phyloP scores from a whole-genome alignment of 306 rosid genomes.

The Vachellia collinsii region DNA sequence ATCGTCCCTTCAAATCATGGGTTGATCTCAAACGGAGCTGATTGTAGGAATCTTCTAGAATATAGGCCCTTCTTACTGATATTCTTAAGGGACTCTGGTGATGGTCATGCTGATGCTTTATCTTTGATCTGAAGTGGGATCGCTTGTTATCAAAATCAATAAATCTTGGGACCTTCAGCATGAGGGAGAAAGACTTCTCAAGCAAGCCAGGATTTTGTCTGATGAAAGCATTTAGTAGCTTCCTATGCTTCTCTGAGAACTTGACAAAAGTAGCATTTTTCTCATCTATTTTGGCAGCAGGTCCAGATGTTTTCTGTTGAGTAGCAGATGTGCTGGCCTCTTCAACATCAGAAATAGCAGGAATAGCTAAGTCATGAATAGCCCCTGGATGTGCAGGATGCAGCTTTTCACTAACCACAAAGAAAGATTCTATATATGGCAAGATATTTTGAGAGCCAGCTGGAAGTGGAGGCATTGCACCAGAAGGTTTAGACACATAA shows the following conservation, averaged over 20 bases:
- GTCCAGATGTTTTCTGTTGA: constrained; percentile 61
- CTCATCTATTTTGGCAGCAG: constrained; percentile 71
- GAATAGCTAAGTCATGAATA: constrained; percentile 58
- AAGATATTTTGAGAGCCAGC: constrained; percentile 90
- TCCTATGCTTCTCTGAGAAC: constrained; percentile 96
- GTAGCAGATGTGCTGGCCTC: constrained; percentile 66
- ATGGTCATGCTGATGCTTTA: constrained; percentile 95
- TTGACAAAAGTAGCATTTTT: constrained; percentile 76
- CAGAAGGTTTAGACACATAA: constrained; percentile 69
- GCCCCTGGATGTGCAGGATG: constrained; percentile 82
- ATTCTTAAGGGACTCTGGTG: constrained; percentile 91
- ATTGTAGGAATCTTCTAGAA: constrained; percentile 95
- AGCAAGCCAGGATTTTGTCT: constrained; percentile 96
- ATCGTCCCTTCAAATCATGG: constrained; percentile 86
- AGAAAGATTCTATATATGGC: constrained; percentile 95
- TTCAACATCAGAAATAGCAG: constrained; percentile 72
- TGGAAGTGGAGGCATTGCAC: constrained; percentile 78
- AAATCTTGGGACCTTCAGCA: constrained; percentile 90
- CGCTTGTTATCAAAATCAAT: constrained; percentile 97
- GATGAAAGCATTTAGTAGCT: constrained; percentile 86
- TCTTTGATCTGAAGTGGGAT: constrained; percentile 90
- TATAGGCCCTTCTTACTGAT: constrained; percentile 93
- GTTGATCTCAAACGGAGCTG: constrained; percentile 92
- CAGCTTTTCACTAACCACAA: constrained; percentile 92
- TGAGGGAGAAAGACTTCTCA: constrained; percentile 87